Evolutionary conservation across 495 filamentous ascomycete genomes (phyloP).

Genomic region (Penicillium tannophilum): DNA sequence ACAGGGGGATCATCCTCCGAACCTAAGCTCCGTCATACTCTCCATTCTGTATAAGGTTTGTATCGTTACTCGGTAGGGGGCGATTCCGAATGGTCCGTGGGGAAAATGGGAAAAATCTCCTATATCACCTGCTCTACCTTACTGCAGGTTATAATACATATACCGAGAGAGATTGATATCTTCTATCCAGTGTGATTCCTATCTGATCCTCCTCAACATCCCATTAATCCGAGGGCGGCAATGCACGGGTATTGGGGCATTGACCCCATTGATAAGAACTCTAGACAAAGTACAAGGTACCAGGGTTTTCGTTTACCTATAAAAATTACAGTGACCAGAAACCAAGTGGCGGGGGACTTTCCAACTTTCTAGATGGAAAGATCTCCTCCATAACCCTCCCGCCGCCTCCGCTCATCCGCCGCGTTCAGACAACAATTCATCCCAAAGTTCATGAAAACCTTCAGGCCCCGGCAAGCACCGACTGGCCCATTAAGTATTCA

Average conservation of each 20-base stretch:
- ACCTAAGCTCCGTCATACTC: slow-evolving; percentile 24
- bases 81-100: slow-evolving; percentile 29
- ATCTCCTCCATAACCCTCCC: too few relatives aligned
- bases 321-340: not conserved
- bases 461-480: slow-evolving; percentile 23
- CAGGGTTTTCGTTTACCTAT: not conserved
- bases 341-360: not conserved
- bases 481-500: slow-evolving; percentile 21
- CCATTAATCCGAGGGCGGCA: not conserved
- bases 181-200: not conserved
- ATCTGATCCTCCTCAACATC: not conserved
- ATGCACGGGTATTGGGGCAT: slow-evolving; percentile 4
- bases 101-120: slow-evolving; percentile 16
- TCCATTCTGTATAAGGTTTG: slow-evolving; percentile 10
- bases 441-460: slow-evolving; percentile 18
- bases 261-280: slow-evolving; percentile 9
- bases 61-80: slow-evolving; percentile 28
- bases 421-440: slow-evolving; percentile 11
- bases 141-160: not conserved
- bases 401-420: not conserved
- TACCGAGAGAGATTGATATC: too few relatives aligned
- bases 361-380: too few relatives aligned
- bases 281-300: not conserved
- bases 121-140: not conserved
- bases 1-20: slow-evolving; percentile 13